Evolutionary conservation across 2,329 filamentous ascomycete genomes (phyloP).

Genomic region (Talaromyces piceae): DNA sequence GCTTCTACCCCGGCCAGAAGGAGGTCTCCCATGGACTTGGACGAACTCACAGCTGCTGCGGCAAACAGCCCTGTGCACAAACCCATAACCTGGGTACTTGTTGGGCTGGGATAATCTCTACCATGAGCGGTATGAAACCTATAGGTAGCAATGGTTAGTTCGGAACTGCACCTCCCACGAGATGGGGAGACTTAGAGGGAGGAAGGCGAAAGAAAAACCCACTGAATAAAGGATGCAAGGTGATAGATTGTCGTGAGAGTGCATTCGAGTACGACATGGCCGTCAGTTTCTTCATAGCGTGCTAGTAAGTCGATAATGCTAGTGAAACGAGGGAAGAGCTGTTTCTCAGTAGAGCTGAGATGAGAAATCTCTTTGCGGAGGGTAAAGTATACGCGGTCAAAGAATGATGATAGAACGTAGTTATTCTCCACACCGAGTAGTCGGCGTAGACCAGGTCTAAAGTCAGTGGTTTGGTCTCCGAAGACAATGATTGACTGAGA

Average conservation of each 20-base stretch:
- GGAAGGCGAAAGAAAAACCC: background rate
- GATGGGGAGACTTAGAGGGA: background rate
- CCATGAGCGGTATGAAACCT: background rate
- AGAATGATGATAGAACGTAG: background rate
- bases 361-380: background rate
- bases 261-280: background rate
- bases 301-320: background rate
- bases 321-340: background rate
- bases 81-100: background rate
- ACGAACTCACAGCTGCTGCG: background rate
- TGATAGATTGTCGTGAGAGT: background rate
- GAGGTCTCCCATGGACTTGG: background rate
- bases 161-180: background rate
- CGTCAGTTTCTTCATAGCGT: background rate
- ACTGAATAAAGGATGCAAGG: background rate
- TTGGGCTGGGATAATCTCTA: background rate
- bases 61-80: conserved; percentile 1
- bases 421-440: background rate
- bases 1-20: conserved; percentile 1
- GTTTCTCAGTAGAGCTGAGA: background rate
- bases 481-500: background rate
- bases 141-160: background rate
- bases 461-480: conserved; percentile 1
- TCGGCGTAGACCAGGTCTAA: background rate
- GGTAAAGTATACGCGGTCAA: background rate